Evolutionary conservation across 805 yeast genomes (phyloP).

Genomic region (Candida odintsovae): DNA sequence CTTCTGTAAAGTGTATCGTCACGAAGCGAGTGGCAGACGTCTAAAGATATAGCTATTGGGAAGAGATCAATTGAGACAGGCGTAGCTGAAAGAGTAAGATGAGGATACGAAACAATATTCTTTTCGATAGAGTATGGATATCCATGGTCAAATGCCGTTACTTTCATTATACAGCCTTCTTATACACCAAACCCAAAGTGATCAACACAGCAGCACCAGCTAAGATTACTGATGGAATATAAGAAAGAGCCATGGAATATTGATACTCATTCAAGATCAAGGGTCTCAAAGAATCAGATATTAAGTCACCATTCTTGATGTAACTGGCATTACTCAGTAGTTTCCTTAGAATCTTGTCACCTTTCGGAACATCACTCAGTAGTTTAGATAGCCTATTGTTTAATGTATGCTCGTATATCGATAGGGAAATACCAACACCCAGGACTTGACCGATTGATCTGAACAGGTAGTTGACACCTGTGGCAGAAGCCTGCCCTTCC

Average conservation of each 20-base stretch:
- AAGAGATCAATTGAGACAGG: too few species aligned
- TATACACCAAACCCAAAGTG: neutral
- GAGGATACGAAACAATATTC: too few species aligned
- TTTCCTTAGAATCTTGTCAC: neutral
- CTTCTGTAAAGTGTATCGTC: too few species aligned
- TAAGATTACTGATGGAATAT: neutral
- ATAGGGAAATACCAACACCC: constrained; percentile 32
- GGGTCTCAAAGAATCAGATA: neutral
- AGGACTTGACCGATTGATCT: constrained; percentile 36
- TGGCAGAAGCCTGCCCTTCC: constrained; percentile 35
- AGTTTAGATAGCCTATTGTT: constrained; percentile 1
- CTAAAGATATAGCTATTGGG: too few species aligned
- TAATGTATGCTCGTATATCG: constrained; percentile 21
- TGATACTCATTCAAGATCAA: neutral
- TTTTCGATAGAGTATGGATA: too few species aligned
- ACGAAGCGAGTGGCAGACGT: too few species aligned
- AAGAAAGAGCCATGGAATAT: neutral
- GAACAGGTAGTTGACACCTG: constrained; percentile 37
- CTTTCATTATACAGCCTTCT: too few species aligned
- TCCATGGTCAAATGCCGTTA: neutral
- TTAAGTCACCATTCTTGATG: neutral
- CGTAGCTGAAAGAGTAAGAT: too few species aligned
- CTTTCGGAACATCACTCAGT: constrained; percentile 5
- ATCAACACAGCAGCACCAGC: neutral
- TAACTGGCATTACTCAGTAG: neutral